A percentile compares a stretch with the other conserved stretches of the same genome.
These are phyloP conservation scores for Colletotrichum graminicola DNA, from an alignment of 2,329 filamentous ascomycete species.

Conservation along the genomic window DNA sequence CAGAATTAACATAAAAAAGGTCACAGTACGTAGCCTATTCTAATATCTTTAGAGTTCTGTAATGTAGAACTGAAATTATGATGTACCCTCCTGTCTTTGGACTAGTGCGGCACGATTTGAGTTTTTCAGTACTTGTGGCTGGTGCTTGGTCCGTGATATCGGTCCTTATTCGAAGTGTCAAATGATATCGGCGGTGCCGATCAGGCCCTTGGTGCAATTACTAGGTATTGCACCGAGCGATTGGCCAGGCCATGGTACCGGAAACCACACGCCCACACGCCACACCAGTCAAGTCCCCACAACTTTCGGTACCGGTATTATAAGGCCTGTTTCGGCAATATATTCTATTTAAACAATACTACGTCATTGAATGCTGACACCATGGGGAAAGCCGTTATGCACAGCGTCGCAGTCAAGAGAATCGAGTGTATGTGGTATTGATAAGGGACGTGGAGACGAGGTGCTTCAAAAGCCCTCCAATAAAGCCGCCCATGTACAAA, in stretches of 20 bases:
- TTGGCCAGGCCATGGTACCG: slow-evolving; percentile 41
- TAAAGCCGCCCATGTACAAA: slow-evolving; percentile 19
- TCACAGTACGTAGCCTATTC: too few relatives aligned
- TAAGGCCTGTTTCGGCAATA: slow-evolving; percentile 14
- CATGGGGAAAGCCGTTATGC: slow-evolving; percentile 24
- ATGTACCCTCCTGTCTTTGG: too few relatives aligned
- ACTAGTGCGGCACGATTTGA: too few relatives aligned
- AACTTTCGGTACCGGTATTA: slow-evolving; percentile 15
- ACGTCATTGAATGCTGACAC: slow-evolving; percentile 12
- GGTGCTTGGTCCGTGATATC: too few relatives aligned
- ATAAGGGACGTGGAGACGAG: slow-evolving; percentile 15
- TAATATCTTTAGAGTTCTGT: too few relatives aligned
- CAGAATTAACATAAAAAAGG: too few relatives aligned
- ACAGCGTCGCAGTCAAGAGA: slow-evolving; percentile 14
- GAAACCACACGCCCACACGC: slow-evolving; percentile 20
- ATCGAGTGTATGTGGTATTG: slow-evolving; percentile 28
- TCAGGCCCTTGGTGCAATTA: too few relatives aligned
- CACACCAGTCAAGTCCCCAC: not conserved
- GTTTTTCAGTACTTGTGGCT: too few relatives aligned
- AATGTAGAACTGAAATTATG: too few relatives aligned
- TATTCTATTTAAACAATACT: slow-evolving; percentile 32
- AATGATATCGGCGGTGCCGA: too few relatives aligned
- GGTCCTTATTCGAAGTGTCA: too few relatives aligned
- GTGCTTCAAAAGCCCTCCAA: slow-evolving; percentile 7
- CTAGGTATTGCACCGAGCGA: slow-evolving; percentile 39